Percentiles rank a stretch among this genome's conserved stretches.
Conservation (phyloP, 345 rosid species). For the Gossypium australe region DNA sequence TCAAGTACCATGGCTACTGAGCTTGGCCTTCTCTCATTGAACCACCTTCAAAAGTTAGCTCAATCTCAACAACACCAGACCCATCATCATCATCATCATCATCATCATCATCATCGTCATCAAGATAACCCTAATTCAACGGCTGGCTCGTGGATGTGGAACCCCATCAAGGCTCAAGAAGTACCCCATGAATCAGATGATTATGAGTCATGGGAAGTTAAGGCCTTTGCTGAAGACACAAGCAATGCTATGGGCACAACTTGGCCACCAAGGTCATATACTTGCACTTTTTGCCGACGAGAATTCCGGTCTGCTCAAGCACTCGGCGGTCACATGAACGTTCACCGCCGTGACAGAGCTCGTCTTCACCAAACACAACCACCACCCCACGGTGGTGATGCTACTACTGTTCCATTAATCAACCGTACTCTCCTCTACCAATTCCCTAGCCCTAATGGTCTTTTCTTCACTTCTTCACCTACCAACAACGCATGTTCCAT, state of each 20-base stretch:
- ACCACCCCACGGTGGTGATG: neutral
- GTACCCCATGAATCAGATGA: conserved; percentile 35
- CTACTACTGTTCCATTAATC: conserved; percentile 1
- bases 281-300: conserved; percentile 85
- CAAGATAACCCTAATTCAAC: neutral
- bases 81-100: neutral
- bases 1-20: conserved; percentile 38
- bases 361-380: conserved; percentile 54
- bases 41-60: conserved; percentile 26
- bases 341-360: conserved; percentile 93
- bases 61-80: conserved; percentile 22
- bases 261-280: conserved; percentile 96
- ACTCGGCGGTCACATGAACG: conserved; percentile 98
- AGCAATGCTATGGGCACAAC: conserved; percentile 67
- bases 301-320: conserved; percentile 98
- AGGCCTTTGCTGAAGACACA: conserved; percentile 84
- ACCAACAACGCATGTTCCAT: conserved; percentile 17
- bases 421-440: conserved; percentile 43
- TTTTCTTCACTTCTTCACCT: conserved; percentile 21
- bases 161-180: conserved; percentile 33
- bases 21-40: conserved; percentile 39
- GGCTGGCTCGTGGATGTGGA: conserved; percentile 55
- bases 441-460: conserved; percentile 52
- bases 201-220: conserved; percentile 81
- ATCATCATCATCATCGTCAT: neutral